Percentiles rank a stretch among this genome's conserved stretches.
These are phyloP conservation scores for Marasmius tenuissimus DNA, from an alignment of 1,284 basidiomycete genomes.

Conservation along the genomic window DNA sequence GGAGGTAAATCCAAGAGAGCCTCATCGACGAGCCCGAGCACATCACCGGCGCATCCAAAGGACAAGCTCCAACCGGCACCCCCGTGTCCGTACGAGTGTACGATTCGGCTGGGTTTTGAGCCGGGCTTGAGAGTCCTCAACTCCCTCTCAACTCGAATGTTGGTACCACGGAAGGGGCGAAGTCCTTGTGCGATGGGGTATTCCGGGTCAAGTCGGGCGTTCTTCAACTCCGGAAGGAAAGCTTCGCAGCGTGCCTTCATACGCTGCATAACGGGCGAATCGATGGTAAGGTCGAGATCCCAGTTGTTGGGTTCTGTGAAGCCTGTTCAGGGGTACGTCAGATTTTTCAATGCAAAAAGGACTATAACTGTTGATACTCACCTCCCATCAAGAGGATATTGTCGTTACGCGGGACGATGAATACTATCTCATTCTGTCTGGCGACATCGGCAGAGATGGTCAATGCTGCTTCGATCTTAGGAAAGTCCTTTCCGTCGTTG, in stretches of 20 bases:
- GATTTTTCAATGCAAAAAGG: neutral
- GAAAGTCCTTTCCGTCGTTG: constrained; percentile 37
- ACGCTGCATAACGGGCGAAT: constrained; percentile 31
- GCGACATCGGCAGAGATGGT: constrained; percentile 23
- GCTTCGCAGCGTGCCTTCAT: constrained; percentile 33
- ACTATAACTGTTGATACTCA: neutral
- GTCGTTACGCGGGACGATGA: constrained; percentile 35
- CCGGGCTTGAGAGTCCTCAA: constrained; percentile 6
- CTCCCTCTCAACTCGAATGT: constrained; percentile 36
- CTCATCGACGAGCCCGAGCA: constrained; percentile 11
- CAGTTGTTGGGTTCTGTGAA: constrained; percentile 27
- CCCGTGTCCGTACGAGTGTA: constrained; percentile 36
- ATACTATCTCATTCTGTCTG: constrained; percentile 29
- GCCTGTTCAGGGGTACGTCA: constrained; percentile 6
- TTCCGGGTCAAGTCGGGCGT: constrained; percentile 28
- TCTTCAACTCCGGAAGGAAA: constrained; percentile 31
- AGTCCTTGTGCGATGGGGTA: constrained; percentile 33
- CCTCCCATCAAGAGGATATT: constrained; percentile 31
- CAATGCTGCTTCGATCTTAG: constrained; percentile 32
- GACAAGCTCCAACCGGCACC: constrained; percentile 26
- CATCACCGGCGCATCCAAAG: constrained; percentile 18
- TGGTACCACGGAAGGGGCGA: constrained; percentile 29
- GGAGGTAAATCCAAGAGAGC: neutral
- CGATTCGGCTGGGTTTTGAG: constrained; percentile 22
- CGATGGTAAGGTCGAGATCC: constrained; percentile 30